phyloP scores from a whole-genome alignment of 257 asterid genomes.

The Salvia miltiorrhiza region DNA sequence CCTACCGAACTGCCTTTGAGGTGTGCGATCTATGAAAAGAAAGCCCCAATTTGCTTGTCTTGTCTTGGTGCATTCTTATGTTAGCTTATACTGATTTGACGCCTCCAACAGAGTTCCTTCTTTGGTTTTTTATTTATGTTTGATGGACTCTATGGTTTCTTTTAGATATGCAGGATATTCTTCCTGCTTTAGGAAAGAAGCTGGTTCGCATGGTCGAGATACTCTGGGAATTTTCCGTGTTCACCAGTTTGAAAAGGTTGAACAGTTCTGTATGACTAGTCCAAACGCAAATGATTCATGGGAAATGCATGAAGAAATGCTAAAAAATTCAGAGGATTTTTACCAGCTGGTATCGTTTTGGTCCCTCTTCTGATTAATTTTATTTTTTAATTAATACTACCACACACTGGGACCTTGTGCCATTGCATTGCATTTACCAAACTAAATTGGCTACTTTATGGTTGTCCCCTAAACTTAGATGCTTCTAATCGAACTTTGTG shows the following conservation, averaged over 20 bases:
- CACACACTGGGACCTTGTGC: not conserved
- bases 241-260: conserved; percentile 94
- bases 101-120: not conserved
- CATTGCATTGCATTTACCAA: not conserved
- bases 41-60: not conserved
- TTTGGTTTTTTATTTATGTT: not conserved
- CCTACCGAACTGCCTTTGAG: conserved; percentile 78
- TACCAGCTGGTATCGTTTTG: conserved; percentile 54
- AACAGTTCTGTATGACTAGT: conserved; percentile 82
- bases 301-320: conserved; percentile 98
- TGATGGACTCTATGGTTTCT: conserved; percentile 10
- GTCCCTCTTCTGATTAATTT: not conserved
- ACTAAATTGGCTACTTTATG: not conserved
- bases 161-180: conserved; percentile 91
- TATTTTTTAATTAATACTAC: not conserved
- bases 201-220: conserved; percentile 96
- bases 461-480: not conserved
- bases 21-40: conserved; percentile 28
- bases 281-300: conserved; percentile 81
- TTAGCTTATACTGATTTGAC: conserved; percentile 3
- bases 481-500: not conserved
- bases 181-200: conserved; percentile 92
- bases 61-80: not conserved
- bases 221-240: conserved; percentile 91
- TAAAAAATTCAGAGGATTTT: conserved; percentile 84